Percentiles rank a stretch among this genome's conserved stretches.
These are phyloP conservation scores for Kernera saxatilis DNA, from an alignment of 345 rosid genomes.

Conservation along the genomic window DNA sequence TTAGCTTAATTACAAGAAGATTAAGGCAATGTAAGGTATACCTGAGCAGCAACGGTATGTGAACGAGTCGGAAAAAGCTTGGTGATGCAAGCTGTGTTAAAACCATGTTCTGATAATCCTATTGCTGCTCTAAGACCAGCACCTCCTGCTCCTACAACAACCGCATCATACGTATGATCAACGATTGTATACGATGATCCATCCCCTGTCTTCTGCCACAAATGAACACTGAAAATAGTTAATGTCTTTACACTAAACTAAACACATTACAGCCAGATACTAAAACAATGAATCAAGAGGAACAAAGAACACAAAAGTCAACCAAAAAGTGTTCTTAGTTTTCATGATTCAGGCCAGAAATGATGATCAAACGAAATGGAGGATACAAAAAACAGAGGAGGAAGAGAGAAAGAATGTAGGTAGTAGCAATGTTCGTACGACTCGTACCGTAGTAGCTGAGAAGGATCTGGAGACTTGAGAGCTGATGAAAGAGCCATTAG, in stretches of 20 bases:
- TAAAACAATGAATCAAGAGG: not conserved
- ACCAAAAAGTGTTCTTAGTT: not conserved
- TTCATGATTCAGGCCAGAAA: not conserved
- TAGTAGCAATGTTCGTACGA: no score
- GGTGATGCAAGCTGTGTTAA: constrained; percentile 88
- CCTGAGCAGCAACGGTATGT: constrained; percentile 98
- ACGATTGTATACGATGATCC: constrained; percentile 62
- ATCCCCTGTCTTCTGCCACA: constrained; percentile 34
- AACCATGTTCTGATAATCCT: constrained; percentile 92
- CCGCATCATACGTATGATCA: constrained; percentile 90
- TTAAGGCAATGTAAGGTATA: constrained; percentile 6
- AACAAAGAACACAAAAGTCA: not conserved
- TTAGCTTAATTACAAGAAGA: not conserved
- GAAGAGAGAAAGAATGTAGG: no score
- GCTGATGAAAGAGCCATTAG: constrained; percentile 33
- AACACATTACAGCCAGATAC: not conserved
- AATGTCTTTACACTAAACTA: no score
- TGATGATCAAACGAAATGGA: not conserved
- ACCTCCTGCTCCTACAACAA: constrained; percentile 96
- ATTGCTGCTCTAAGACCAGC: constrained; percentile 94
- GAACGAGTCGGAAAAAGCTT: constrained; percentile 96
- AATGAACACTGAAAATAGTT: no score
- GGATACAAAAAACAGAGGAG: not conserved
- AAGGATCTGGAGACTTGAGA: constrained; percentile 62
- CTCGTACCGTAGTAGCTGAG: constrained; percentile 61